Conservation (phyloP, 1,284 basidiomycete species). For the Sutorius eximius region DNA sequence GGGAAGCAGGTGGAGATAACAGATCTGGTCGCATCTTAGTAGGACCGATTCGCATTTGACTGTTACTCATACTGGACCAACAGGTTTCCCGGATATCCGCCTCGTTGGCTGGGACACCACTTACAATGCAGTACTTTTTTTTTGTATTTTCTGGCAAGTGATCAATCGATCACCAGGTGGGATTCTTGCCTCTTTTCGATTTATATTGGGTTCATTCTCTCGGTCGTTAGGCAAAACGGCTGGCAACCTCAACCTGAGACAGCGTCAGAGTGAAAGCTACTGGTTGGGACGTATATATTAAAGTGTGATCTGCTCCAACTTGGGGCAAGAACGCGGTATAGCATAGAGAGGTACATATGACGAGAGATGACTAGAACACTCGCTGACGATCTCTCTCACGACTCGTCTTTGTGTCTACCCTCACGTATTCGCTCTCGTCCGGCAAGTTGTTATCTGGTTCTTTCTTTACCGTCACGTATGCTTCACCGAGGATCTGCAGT, state of each 20-base stretch:
- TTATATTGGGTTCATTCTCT: background rate
- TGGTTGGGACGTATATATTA: constrained; percentile 1
- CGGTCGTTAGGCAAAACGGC: background rate
- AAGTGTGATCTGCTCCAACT: constrained; percentile 3
- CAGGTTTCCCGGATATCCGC: background rate
- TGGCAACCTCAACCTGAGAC: background rate
- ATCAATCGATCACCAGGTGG: background rate
- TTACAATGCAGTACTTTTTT: background rate
- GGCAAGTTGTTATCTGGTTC: constrained; percentile 43
- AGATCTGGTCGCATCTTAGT: no score
- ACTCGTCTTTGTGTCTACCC: constrained; percentile 74
- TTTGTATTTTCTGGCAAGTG: background rate
- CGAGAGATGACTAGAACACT: constrained; percentile 8
- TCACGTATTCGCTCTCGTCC: constrained; percentile 80
- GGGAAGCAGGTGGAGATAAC: no score
- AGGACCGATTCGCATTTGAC: background rate
- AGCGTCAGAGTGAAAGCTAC: background rate
- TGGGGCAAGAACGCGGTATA: constrained; percentile 5
- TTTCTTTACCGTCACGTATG: constrained; percentile 70
- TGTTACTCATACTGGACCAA: background rate
- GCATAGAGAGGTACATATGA: constrained; percentile 2
- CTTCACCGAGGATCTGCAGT: constrained; percentile 80
- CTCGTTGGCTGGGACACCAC: background rate
- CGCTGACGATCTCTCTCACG: constrained; percentile 41
- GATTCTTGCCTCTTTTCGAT: background rate